Percentiles rank a stretch among this genome's conserved stretches.
Evolutionary conservation across 805 yeast genomes (phyloP).

Genomic region (Cyberlindnera meyerae): DNA sequence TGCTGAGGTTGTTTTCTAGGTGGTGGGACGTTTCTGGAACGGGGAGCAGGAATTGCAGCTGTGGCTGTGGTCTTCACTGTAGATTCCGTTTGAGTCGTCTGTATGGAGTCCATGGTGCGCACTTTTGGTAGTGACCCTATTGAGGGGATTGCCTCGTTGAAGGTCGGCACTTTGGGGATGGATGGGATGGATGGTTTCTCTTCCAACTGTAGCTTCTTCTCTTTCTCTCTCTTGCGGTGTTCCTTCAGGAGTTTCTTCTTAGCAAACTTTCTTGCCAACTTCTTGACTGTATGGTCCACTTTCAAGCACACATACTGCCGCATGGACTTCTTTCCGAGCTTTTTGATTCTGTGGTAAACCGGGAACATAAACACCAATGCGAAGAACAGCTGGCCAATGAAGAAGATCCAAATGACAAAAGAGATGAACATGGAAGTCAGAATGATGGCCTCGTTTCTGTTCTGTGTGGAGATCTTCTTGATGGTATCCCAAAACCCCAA

Average conservation of each 20-base stretch:
- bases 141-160: not conserved
- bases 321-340: conserved; percentile 37
- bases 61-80: conserved; percentile 4
- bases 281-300: conserved; percentile 53
- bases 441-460: conserved; percentile 63
- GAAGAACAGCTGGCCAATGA: conserved; percentile 49
- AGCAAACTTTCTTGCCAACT: conserved; percentile 35
- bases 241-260: conserved; percentile 12
- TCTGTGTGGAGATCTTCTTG: conserved; percentile 51
- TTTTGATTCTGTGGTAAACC: conserved; percentile 41
- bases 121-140: conserved; percentile 4
- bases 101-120: conserved; percentile 8
- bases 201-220: not conserved
- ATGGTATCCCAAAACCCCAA: conserved; percentile 38
- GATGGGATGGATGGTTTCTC: conserved; percentile 10
- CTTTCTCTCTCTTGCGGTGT: conserved; percentile 4
- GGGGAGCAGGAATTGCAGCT: not conserved
- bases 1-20: conserved; percentile 3
- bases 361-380: conserved; percentile 52
- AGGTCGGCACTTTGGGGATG: conserved; percentile 1
- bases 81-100: too few relatives aligned
- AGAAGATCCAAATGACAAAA: conserved; percentile 66
- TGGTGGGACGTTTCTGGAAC: conserved; percentile 3
- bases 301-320: conserved; percentile 58
- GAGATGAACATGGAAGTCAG: conserved; percentile 73